A percentile compares a stretch with the other conserved stretches of the same genome.
Evolutionary conservation across 495 filamentous ascomycete genomes (phyloP).

Genomic region (Penicillium nucicola): DNA sequence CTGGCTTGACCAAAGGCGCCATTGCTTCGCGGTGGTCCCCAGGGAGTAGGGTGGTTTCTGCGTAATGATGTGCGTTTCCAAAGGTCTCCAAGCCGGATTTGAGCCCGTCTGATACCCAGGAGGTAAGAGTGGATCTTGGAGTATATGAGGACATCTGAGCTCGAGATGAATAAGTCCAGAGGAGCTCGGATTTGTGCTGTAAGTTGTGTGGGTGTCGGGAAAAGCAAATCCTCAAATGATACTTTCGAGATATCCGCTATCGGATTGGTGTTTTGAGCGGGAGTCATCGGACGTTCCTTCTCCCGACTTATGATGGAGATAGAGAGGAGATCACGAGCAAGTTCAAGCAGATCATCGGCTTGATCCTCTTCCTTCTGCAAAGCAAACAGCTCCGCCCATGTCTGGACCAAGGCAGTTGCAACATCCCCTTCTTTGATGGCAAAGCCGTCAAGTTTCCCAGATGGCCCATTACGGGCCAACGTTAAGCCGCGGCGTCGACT

Average conservation of each 20-base stretch:
- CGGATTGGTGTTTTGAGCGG: conserved; percentile 29
- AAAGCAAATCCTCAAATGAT: conserved; percentile 74
- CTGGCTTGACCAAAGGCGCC: conserved; percentile 53
- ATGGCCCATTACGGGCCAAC: conserved; percentile 17
- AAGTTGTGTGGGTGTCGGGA: conserved; percentile 71
- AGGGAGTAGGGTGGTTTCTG: conserved; percentile 68
- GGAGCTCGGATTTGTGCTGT: conserved; percentile 74
- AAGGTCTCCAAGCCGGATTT: conserved; percentile 73
- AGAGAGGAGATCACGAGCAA: conserved; percentile 71
- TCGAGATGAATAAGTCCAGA: conserved; percentile 80
- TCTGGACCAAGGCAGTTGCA: conserved; percentile 63
- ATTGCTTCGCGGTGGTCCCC: conserved; percentile 59
- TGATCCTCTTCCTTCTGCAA: conserved; percentile 72
- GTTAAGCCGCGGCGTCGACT: conserved; percentile 33
- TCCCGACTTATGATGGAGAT: conserved; percentile 53
- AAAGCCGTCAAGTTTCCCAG: conserved; percentile 48
- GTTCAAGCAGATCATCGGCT: conserved; percentile 71
- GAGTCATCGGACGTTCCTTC: conserved; percentile 18
- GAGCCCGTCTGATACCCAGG: conserved; percentile 74
- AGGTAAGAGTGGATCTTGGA: conserved; percentile 84
- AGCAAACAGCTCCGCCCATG: conserved; percentile 73
- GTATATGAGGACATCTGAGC: conserved; percentile 71
- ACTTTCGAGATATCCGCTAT: conserved; percentile 33
- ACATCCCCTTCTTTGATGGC: conserved; percentile 86
- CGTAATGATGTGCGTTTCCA: conserved; percentile 81